A percentile compares a stretch with the other conserved stretches of the same genome.
Evolutionary conservation across 2,329 filamentous ascomycete species (phyloP).

Genomic region (Leptographium procerum): DNA sequence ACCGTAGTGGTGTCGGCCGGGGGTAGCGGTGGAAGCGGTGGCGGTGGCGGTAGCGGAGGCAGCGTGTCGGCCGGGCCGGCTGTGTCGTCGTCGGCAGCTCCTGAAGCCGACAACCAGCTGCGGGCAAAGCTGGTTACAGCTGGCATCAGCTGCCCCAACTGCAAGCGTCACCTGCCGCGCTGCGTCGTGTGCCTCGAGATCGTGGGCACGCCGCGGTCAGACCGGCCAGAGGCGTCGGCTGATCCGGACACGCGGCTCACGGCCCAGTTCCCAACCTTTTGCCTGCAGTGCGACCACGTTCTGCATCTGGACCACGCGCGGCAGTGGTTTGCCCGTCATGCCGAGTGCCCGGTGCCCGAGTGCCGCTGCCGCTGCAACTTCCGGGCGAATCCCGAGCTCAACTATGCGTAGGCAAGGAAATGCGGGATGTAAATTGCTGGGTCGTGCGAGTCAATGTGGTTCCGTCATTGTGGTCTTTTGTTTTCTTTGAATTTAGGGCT

Average conservation of each 20-base stretch:
- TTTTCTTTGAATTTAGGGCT: too few species aligned
- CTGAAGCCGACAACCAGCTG: conserved; percentile 36
- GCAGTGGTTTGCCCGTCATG: conserved; percentile 54
- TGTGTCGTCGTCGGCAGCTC: neutral
- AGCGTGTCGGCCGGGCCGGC: neutral
- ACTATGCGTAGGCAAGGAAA: conserved; percentile 31
- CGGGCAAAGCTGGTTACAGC: conserved; percentile 43
- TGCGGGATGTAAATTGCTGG: too few species aligned
- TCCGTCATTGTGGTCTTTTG: too few species aligned
- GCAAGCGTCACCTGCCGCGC: conserved; percentile 53
- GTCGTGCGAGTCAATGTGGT: too few species aligned
- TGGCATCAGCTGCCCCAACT: conserved; percentile 55
- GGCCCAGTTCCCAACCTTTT: conserved; percentile 56
- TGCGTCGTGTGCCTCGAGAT: conserved; percentile 59
- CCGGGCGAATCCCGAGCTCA: conserved; percentile 46
- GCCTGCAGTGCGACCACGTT: conserved; percentile 56
- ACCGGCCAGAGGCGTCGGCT: conserved; percentile 37
- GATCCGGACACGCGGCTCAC: conserved; percentile 35
- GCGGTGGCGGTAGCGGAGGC: neutral
- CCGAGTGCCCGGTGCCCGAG: conserved; percentile 57
- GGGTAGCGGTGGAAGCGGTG: neutral
- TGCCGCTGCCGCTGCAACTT: conserved; percentile 56
- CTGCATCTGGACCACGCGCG: conserved; percentile 56
- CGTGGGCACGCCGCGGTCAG: conserved; percentile 51
- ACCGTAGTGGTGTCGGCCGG: neutral